phyloP scores from a whole-genome alignment of 345 rosid genomes.

The Jatropha curcas region DNA sequence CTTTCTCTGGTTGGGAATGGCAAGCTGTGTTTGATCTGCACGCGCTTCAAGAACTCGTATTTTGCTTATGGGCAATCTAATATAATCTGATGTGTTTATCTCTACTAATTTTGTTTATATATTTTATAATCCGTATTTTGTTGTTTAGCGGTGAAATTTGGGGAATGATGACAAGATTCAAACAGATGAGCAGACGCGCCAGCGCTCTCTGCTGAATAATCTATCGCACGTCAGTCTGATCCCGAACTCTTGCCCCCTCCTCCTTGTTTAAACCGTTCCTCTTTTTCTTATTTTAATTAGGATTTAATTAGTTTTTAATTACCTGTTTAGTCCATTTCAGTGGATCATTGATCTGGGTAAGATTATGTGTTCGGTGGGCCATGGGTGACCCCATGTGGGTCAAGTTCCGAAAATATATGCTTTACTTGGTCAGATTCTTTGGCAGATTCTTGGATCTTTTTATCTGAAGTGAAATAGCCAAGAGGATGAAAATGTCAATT shows the following conservation, averaged over 20 bases:
- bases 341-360: neutral
- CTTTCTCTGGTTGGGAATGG: neutral
- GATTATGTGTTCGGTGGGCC: constrained; percentile 18
- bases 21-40: neutral
- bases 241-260: neutral
- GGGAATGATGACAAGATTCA: constrained; percentile 22
- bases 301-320: neutral
- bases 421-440: constrained; percentile 2
- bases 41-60: neutral
- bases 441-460: neutral
- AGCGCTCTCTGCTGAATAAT: constrained; percentile 18
- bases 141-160: constrained; percentile 18
- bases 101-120: neutral
- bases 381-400: constrained; percentile 21
- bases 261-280: too few species aligned
- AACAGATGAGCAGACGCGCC: constrained; percentile 22
- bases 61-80: neutral
- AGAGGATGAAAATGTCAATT: neutral
- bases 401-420: neutral
- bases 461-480: neutral
- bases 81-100: neutral
- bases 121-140: constrained; percentile 3
- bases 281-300: neutral
- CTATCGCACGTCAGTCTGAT: constrained; percentile 23
- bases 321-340: neutral